A percentile compares a stretch with the other conserved stretches of the same genome.
Conservation (phyloP, 495 filamentous ascomycete genomes). For the Aspergillus taichungensis region DNA sequence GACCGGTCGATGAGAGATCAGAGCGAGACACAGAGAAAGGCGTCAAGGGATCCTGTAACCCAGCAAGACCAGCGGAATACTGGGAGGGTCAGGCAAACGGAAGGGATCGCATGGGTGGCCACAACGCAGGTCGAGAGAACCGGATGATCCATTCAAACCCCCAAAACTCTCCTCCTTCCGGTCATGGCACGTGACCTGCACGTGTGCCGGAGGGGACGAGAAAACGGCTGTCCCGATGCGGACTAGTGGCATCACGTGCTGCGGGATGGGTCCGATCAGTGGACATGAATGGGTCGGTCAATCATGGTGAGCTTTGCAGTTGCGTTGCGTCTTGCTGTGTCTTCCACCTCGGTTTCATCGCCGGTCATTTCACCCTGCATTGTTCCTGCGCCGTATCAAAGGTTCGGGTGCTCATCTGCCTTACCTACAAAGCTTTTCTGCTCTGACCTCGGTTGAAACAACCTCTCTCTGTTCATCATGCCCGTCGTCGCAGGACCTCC, state of each 20-base stretch:
- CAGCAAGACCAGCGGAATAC: constrained; percentile 16
- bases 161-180: constrained; percentile 9
- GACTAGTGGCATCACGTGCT: constrained; percentile 15
- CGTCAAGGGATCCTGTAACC: constrained; percentile 26
- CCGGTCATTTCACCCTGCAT: too few relatives aligned
- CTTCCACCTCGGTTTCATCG: too few relatives aligned
- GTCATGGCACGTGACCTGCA: constrained; percentile 8
- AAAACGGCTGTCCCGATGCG: not conserved
- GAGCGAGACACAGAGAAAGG: constrained; percentile 17
- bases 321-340: too few relatives aligned
- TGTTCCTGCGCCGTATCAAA: too few relatives aligned
- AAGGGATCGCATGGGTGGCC: constrained; percentile 22
- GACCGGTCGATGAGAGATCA: not conserved
- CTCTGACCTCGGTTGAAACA: not conserved
- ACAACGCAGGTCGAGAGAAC: constrained; percentile 19
- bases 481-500: constrained; percentile 56
- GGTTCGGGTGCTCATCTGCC: not conserved
- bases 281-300: not conserved
- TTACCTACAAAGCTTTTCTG: not conserved
- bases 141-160: constrained; percentile 8
- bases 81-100: not conserved
- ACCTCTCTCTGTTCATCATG: constrained; percentile 37
- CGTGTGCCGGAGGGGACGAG: constrained; percentile 9
- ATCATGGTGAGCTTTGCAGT: too few relatives aligned
- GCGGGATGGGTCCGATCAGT: constrained; percentile 4